These are phyloP conservation scores for Cryptococcus sp. DNA, from an alignment of 1,284 basidiomycete genomes.

Conservation along the genomic window DNA sequence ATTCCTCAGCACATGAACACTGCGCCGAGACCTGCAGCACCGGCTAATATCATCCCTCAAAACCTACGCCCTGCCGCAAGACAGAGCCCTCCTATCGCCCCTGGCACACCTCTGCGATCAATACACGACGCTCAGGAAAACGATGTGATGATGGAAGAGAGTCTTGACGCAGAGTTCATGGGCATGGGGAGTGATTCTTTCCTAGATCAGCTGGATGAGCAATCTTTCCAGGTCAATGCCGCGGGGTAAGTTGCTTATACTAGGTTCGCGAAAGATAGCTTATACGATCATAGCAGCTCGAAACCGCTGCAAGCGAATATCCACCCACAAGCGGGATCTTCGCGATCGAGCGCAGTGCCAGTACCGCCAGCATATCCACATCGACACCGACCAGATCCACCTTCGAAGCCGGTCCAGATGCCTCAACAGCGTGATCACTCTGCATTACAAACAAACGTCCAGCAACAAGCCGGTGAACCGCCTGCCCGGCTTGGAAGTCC, in stretches of 20 bases:
- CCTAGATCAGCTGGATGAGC: conserved; percentile 27
- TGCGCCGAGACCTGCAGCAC: conserved; percentile 8
- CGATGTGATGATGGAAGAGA: conserved; percentile 30
- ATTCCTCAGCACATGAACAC: conserved; percentile 22
- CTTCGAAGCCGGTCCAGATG: not conserved
- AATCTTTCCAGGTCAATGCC: conserved; percentile 1
- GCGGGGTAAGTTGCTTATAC: conserved; percentile 15
- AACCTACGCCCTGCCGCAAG: conserved; percentile 8
- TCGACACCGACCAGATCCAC: conserved; percentile 42
- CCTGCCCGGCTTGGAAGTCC: too few species aligned
- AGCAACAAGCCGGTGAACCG: too few species aligned
- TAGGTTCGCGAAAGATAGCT: not conserved
- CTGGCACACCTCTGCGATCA: conserved; percentile 34
- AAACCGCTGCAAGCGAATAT: too few species aligned
- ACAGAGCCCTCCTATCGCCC: conserved; percentile 7
- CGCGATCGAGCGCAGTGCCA: conserved; percentile 1
- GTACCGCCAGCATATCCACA: conserved; percentile 37
- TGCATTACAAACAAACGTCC: too few species aligned
- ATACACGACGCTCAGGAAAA: conserved; percentile 24
- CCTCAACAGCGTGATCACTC: too few species aligned
- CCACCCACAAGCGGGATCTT: conserved; percentile 11
- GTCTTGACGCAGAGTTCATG: conserved; percentile 38
- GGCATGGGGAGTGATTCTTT: conserved; percentile 37
- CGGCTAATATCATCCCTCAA: conserved; percentile 6
- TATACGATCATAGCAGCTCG: too few species aligned